phyloP scores from a whole-genome alignment of 331 rosid species.

The Pyracantha coccinea region DNA sequence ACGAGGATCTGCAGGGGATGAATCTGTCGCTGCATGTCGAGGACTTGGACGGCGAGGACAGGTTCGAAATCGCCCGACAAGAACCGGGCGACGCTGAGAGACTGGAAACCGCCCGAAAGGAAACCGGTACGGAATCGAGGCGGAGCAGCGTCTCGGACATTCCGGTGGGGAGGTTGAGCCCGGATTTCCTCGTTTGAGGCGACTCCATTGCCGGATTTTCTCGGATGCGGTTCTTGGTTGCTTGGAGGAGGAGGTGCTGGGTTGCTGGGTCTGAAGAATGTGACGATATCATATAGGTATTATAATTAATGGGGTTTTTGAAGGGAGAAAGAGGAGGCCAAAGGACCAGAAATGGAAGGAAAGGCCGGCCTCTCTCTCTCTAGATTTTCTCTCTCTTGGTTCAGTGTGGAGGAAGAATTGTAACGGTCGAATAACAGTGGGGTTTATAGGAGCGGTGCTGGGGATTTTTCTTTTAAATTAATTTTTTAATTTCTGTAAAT shows the following conservation, averaged over 20 bases:
- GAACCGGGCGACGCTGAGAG: conserved; percentile 44
- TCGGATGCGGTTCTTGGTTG: neutral
- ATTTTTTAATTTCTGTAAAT: neutral
- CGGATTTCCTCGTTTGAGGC: conserved; percentile 40
- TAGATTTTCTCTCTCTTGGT: neutral
- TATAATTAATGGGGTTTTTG: neutral
- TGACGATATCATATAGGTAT: neutral
- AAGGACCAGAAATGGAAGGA: neutral
- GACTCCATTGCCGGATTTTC: conserved; percentile 55
- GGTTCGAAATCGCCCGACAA: conserved; percentile 58
- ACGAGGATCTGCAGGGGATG: conserved; percentile 94
- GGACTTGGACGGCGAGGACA: conserved; percentile 47
- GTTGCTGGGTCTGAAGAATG: conserved; percentile 2
- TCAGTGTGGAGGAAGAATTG: conserved; percentile 19
- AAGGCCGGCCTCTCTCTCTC: neutral
- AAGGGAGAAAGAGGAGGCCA: neutral
- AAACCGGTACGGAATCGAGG: conserved; percentile 47
- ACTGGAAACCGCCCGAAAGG: conserved; percentile 54
- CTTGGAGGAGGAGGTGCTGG: neutral
- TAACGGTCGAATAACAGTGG: conserved; percentile 49
- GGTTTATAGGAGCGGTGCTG: conserved; percentile 25
- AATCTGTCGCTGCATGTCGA: conserved; percentile 85
- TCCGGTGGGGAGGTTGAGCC: conserved; percentile 75
- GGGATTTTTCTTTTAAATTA: neutral
- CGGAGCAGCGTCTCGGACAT: conserved; percentile 78